Conservation (phyloP, 2,329 filamentous ascomycete species). For the Pseudohalonectria lignicola region DNA sequence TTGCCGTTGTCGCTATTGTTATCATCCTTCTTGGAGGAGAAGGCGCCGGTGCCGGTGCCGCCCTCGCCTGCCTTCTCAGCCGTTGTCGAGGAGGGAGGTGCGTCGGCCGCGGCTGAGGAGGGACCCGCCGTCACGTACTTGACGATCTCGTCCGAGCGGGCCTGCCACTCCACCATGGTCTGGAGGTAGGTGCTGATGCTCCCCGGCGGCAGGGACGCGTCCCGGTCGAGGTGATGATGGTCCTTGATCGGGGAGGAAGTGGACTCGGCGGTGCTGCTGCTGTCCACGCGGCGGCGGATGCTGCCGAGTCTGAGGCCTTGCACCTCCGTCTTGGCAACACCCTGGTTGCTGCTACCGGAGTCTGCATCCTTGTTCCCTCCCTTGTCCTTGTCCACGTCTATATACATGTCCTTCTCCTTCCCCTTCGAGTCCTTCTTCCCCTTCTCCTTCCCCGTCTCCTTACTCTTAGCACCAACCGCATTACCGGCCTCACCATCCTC, state of each 20-base stretch:
- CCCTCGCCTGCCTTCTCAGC: no score
- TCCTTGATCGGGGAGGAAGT: constrained; percentile 6
- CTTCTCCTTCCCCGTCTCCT: not conserved
- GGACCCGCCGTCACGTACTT: constrained; percentile 29
- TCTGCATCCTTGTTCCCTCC: no score
- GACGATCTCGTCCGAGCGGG: constrained; percentile 60
- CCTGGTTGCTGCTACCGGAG: not conserved
- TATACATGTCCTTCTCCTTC: no score
- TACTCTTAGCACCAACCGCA: not conserved
- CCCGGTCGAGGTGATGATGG: constrained; percentile 13
- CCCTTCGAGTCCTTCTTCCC: no score
- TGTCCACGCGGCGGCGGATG: not conserved
- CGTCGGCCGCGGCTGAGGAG: not conserved
- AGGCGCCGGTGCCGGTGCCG: no score
- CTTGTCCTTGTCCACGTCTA: not conserved
- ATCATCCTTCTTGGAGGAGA: not conserved
- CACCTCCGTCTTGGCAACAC: not conserved
- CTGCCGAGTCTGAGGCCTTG: no score
- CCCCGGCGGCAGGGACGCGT: constrained; percentile 27
- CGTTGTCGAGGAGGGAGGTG: no score
- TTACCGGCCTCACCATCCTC: not conserved
- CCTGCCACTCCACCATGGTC: constrained; percentile 64
- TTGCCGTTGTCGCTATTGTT: not conserved
- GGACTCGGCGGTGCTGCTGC: not conserved
- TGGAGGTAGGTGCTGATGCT: constrained; percentile 41